Evolutionary conservation across 2,329 filamentous ascomycete genomes (phyloP).

Genomic region (Fusarium fracticaudum): DNA sequence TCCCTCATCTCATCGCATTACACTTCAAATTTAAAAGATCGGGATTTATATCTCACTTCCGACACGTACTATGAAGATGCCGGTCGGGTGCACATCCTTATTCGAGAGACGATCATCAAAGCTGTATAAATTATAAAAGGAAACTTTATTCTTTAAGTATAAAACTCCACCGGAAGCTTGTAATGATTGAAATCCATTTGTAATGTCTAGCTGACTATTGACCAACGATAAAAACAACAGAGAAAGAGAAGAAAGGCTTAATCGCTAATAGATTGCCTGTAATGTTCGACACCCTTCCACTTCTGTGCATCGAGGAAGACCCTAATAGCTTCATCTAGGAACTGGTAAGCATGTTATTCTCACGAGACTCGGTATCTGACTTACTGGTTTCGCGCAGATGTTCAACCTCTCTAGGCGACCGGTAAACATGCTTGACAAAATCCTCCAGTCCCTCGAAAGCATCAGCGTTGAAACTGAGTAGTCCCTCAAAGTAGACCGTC

Average conservation of each 20-base stretch:
- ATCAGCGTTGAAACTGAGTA: neutral
- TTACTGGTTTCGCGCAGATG: neutral
- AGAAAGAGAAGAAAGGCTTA: neutral
- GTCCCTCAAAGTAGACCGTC: neutral
- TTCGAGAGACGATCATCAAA: too few relatives aligned
- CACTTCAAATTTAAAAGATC: too few relatives aligned
- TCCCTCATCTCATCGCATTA: too few relatives aligned
- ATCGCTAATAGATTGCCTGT: neutral
- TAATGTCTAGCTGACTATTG: too few relatives aligned
- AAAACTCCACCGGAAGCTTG: too few relatives aligned
- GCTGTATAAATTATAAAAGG: too few relatives aligned
- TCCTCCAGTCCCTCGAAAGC: neutral
- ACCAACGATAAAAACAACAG: too few relatives aligned
- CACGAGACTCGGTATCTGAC: accelerated
- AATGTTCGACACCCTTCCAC: neutral
- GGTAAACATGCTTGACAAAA: neutral
- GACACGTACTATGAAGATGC: too few relatives aligned
- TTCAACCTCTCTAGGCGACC: neutral
- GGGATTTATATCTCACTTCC: too few relatives aligned
- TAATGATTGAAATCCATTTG: too few relatives aligned
- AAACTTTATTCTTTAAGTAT: too few relatives aligned
- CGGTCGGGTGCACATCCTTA: too few relatives aligned
- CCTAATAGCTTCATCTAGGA: neutral
- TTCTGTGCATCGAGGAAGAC: neutral
- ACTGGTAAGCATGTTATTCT: neutral